Evolutionary conservation across 2,329 filamentous ascomycete genomes (phyloP), one percentile per base, ranked within the genome.

Genomic region (Verticillium dahliae): DNA sequence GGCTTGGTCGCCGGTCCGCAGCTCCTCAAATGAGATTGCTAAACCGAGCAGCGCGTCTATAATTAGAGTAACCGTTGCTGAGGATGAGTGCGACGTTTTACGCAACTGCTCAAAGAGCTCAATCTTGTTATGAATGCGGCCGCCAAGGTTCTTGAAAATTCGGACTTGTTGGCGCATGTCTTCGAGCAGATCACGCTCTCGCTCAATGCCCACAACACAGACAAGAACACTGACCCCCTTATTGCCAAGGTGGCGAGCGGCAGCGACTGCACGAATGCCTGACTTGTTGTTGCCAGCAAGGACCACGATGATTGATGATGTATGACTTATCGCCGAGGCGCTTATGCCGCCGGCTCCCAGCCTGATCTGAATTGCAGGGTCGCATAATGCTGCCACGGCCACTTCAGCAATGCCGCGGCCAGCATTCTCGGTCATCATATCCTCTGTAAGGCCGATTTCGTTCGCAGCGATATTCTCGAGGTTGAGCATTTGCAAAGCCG

Each of bases 211-310:
- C 3, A 96, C 86, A 7, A 98, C 82, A 63, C 92, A 95, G 6
- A 97, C 82, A 56, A 96, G 85, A 41, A 96, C 87, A 61, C 91
- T 89, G 60, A 91, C 80, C 22, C 90, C 90, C 65, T 93, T 90
- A 70, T 93, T 94, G 59, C 91, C 87, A 9, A 98, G 83, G 72
- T 98, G 93, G 4, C 95, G 86, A 34, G 89, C 92, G 4, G 92
- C 92, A 14, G 92, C 90, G 60, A 98, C 82, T 3, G 92, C 92
- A 62, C 94, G 85, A 41, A 91, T 88, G 45, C 94, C 93, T 1
- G 89, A 92, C 67, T 92, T 92, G 74, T 97, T 94, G 73, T 97
- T 98, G n/a, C 95, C 94, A 0, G 91, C 93, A n/a, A 98, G 81
- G 6, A 98, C 85, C 27, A 96, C 86, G 37, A 86, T 77, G 0